phyloP scores from a whole-genome alignment of 257 asterid species.

The Ligustrum vulgare region DNA sequence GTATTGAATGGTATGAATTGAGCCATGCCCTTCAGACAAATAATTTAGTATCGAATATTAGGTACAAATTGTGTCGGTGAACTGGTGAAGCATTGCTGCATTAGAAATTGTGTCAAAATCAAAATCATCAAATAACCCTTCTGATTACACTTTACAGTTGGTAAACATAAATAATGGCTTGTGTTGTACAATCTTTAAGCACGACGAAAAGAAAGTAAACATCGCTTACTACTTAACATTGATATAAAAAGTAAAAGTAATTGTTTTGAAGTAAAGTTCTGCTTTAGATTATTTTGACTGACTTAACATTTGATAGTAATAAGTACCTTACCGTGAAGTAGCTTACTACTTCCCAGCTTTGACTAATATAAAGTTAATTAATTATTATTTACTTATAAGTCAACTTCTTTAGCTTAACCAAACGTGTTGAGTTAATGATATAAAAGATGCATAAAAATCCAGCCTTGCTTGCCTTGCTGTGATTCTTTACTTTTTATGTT shows the following conservation, averaged over 20 bases:
- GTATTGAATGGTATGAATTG: neutral
- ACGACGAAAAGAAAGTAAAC: no score
- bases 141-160: neutral
- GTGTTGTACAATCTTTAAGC: no score
- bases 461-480: neutral
- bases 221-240: no score
- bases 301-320: neutral
- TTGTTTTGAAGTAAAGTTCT: neutral
- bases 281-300: neutral
- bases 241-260: neutral
- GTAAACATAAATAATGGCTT: no score
- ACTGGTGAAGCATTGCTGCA: neutral
- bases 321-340: neutral
- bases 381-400: neutral
- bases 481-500: neutral
- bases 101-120: neutral
- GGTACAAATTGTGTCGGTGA: neutral
- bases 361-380: neutral
- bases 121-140: neutral
- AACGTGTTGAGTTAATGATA: neutral
- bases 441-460: neutral
- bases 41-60: neutral
- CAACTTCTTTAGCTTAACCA: neutral
- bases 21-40: neutral
- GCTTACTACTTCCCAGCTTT: neutral